Percentiles rank a stretch among this genome's conserved stretches.
Conservation (phyloP, 2,329 filamentous ascomycete species). For the Sclerotinia spermophila region DNA sequence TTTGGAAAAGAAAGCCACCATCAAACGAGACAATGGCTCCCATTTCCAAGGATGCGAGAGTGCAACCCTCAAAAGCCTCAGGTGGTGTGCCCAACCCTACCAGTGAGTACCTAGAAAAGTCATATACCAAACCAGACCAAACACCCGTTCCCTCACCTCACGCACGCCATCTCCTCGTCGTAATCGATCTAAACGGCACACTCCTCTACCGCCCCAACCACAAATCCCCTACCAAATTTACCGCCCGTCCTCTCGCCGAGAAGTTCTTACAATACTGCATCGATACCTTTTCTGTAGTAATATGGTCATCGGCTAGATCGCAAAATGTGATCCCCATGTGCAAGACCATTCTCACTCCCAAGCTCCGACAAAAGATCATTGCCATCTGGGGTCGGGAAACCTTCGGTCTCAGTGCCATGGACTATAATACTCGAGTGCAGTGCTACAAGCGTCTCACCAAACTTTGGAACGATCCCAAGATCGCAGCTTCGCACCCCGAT, state of each 20-base stretch:
- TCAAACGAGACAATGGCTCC: constrained; percentile 1
- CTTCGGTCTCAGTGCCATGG: constrained; percentile 59
- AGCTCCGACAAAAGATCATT: constrained; percentile 54
- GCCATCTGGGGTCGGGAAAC: constrained; percentile 76
- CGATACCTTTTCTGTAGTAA: constrained; percentile 70
- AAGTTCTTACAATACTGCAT: constrained; percentile 73
- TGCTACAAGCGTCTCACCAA: constrained; percentile 81
- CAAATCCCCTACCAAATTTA: constrained; percentile 50
- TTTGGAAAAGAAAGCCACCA: neutral
- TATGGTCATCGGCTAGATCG: constrained; percentile 85
- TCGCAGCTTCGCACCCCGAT: constrained; percentile 46
- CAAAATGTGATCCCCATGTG: constrained; percentile 70
- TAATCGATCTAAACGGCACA: constrained; percentile 93
- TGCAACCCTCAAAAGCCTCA: constrained; percentile 28
- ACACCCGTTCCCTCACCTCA: constrained; percentile 42
- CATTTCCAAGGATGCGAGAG: constrained; percentile 22
- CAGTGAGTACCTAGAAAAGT: constrained; percentile 55
- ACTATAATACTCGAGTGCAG: constrained; percentile 71
- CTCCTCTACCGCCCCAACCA: constrained; percentile 67
- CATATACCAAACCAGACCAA: constrained; percentile 45
- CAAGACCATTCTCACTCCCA: constrained; percentile 54
- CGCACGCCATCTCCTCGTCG: constrained; percentile 67
- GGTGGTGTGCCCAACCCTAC: constrained; percentile 55
- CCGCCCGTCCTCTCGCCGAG: constrained; percentile 63
- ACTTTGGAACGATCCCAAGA: constrained; percentile 59